A percentile compares a stretch with the other conserved stretches of the same genome.
These are phyloP conservation scores for Hypomyces rosellus DNA, from an alignment of 2,329 filamentous ascomycete genomes.

Conservation along the genomic window DNA sequence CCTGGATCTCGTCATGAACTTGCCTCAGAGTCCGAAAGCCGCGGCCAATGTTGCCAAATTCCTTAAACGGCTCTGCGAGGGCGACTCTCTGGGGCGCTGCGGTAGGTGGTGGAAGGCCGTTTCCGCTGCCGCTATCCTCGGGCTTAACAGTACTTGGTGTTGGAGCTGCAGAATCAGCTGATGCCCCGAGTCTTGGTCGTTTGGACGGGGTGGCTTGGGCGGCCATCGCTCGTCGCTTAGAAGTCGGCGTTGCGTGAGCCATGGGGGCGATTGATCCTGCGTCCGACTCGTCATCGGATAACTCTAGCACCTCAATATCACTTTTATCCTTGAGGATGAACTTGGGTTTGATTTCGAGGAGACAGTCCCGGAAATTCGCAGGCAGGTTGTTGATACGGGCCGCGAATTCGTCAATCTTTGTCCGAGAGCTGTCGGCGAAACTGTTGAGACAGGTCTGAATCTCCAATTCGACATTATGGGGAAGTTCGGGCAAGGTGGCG, in stretches of 20 bases:
- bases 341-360: slow-evolving; percentile 42
- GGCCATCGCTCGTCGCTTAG: slow-evolving; percentile 24
- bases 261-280: slow-evolving; percentile 18
- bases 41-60: slow-evolving; percentile 33
- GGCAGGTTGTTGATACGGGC: slow-evolving; percentile 41
- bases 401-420: slow-evolving; percentile 45
- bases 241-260: slow-evolving; percentile 19
- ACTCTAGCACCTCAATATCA: slow-evolving; percentile 30
- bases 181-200: slow-evolving; percentile 20
- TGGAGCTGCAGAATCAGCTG: slow-evolving; percentile 6
- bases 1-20: slow-evolving; percentile 49
- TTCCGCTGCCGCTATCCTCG: slow-evolving; percentile 26
- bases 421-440: slow-evolving; percentile 48
- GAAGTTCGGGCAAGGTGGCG: slow-evolving; percentile 56
- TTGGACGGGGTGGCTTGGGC: slow-evolving; percentile 29
- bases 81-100: slow-evolving; percentile 8
- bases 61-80: slow-evolving; percentile 32
- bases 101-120: slow-evolving; percentile 10
- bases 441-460: slow-evolving; percentile 53
- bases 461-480: slow-evolving; percentile 59
- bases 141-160: slow-evolving; percentile 29
- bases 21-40: slow-evolving; percentile 40
- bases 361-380: slow-evolving; percentile 43
- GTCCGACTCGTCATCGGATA: slow-evolving; percentile 34
- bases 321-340: slow-evolving; percentile 35